Evolutionary conservation across 2,329 filamentous ascomycete species (phyloP), one percentile per base, ranked within the genome.

Genomic region (Cordyceps pruinosa): DNA sequence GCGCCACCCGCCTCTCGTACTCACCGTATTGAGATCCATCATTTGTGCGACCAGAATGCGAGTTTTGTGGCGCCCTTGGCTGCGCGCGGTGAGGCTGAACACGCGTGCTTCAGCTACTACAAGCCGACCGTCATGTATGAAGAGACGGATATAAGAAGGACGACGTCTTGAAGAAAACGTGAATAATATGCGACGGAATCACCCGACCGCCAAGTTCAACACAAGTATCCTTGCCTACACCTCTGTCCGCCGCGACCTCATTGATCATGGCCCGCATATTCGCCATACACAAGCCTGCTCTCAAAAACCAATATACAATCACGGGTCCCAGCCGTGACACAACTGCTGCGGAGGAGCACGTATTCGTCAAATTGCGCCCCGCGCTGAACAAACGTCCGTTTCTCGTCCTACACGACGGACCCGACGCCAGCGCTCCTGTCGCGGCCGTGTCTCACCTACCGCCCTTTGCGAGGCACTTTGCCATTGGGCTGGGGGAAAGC

Each of bases 381-480:
- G 53, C 34, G 17, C 32, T 56, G 10, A 41, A 25, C 34, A 56
- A 48, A 15, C 47, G n/a, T 15, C 53, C 53, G 2, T 56, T 48
- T 21, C 23, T 56, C 26, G 9, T 49, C 25, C 32, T 56, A n/a
- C 10, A 49, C 15, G 53, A 56, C n/a, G 53, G 53, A 8, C 53
- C 35, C 2, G 53, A 56, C 26, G 25, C 44, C 8, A 34, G 34
- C 3, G 25, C 7, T 19, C 45, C 53, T 10, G 32, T 56, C 19
- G 53, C 28, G 12, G 53, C 53, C 53, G 53, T 56, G 53, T 56
- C 53, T 49, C 45, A 49, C 53, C 42, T 56, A 6, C 53, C 53
- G 19, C n/a, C 53, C 25, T 56, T 56, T 49, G 19, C 53, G n/a
- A 25, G 15, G 23, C 45, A 56, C 53, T 56, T 48, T 34, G 26